Evolutionary conservation across 1,139 yeast genomes (phyloP).

Genomic region (Yamadazyma jaroonii): DNA sequence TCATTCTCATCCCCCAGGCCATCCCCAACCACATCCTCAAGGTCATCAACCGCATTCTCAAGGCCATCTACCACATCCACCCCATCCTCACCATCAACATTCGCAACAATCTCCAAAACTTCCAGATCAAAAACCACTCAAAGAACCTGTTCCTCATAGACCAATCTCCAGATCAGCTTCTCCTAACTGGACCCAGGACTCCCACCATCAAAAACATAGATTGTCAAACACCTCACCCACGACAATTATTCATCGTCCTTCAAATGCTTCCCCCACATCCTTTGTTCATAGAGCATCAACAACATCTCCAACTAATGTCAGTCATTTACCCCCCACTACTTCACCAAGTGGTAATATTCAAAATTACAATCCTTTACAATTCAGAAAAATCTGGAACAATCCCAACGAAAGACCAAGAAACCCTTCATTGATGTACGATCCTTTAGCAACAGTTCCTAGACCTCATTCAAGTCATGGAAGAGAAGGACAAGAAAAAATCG

Average conservation of each 20-base stretch:
- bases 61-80: not conserved
- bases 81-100: not conserved
- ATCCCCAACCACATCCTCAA: not conserved
- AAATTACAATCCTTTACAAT: constrained; percentile 33
- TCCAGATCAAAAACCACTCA: not conserved
- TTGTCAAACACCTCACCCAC: constrained; percentile 11
- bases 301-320: constrained; percentile 2
- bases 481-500: not conserved
- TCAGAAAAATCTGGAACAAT: constrained; percentile 40
- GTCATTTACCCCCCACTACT: not conserved
- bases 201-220: constrained; percentile 6
- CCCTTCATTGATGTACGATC: constrained; percentile 37
- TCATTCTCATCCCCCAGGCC: not conserved
- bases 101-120: no score
- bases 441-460: constrained; percentile 27
- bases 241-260: constrained; percentile 6
- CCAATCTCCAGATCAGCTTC: constrained; percentile 7
- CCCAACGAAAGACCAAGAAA: constrained; percentile 24
- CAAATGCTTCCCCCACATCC: constrained; percentile 7
- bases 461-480: not conserved
- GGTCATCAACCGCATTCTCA: not conserved
- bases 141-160: constrained; percentile 11
- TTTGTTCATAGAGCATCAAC: not conserved
- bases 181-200: no score
- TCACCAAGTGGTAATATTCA: constrained; percentile 12